These are phyloP conservation scores for Termitomyces sp. DNA, from an alignment of 768 basidiomycete genomes.

Conservation along the genomic window DNA sequence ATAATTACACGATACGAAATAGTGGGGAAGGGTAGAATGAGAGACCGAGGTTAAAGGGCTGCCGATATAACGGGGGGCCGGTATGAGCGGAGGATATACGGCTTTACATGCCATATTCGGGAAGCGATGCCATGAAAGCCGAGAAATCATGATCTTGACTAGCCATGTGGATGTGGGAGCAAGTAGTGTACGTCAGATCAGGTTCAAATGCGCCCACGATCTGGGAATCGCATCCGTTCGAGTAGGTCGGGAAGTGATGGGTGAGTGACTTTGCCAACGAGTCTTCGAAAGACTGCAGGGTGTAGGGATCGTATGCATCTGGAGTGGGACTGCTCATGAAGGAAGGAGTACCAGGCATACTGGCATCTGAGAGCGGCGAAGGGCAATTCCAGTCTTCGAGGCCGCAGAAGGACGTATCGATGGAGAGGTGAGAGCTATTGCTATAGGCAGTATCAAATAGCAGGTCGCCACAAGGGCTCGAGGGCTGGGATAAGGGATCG, in stretches of 20 bases:
- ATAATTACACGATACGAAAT: constrained; percentile 12
- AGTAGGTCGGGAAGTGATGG: constrained; percentile 22
- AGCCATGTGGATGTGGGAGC: constrained; percentile 24
- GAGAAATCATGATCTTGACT: constrained; percentile 33
- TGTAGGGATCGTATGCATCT: constrained; percentile 28
- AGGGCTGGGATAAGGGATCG: constrained; percentile 25
- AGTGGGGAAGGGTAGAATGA: not conserved
- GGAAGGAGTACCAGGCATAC: constrained; percentile 41
- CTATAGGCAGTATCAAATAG: constrained; percentile 10
- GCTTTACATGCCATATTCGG: constrained; percentile 29
- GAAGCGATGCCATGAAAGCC: constrained; percentile 35
- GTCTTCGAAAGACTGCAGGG: constrained; percentile 32
- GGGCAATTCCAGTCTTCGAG: constrained; percentile 44
- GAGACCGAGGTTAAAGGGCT: not conserved
- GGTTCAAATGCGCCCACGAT: constrained; percentile 16
- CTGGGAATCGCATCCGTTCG: constrained; percentile 18
- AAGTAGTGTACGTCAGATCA: constrained; percentile 20
- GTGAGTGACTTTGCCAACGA: constrained; percentile 28
- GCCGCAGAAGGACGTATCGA: constrained; percentile 37
- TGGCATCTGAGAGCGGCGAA: constrained; percentile 36
- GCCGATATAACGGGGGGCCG: not conserved
- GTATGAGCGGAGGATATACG: constrained; percentile 11
- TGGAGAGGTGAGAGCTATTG: constrained; percentile 30
- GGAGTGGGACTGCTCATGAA: constrained; percentile 29
- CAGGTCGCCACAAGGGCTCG: constrained; percentile 18